phyloP scores from a whole-genome alignment of 1,284 basidiomycete species.

The Pseudomicrostroma phylloplanum region DNA sequence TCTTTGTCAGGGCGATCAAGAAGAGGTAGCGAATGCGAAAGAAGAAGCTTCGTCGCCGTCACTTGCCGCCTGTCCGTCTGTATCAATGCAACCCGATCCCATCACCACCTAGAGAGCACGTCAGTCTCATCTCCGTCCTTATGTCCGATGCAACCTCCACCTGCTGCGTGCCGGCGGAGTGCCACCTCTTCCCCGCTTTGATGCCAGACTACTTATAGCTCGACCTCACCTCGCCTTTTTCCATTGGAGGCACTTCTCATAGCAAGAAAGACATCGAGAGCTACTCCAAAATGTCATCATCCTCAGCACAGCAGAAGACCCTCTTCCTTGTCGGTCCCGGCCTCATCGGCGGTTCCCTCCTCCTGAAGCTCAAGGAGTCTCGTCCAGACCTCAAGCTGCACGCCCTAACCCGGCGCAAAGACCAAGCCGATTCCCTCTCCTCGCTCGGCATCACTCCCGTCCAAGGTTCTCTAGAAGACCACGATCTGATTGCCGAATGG shows the following conservation, averaged over 20 bases:
- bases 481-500: constrained; percentile 3
- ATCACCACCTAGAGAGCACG: too few species aligned
- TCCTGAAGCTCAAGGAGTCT: background rate
- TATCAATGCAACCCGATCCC: too few species aligned
- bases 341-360: constrained; percentile 12
- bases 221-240: too few species aligned
- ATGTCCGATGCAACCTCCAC: too few species aligned
- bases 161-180: too few species aligned
- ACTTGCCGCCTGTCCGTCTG: too few species aligned
- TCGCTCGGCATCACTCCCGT: constrained; percentile 9
- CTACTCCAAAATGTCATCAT: background rate
- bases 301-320: constrained; percentile 1
- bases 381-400: constrained; percentile 11
- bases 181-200: too few species aligned
- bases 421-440: constrained; percentile 11
- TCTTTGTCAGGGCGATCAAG: background rate
- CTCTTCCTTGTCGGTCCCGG: constrained; percentile 15
- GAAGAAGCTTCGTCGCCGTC: too few species aligned
- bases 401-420: constrained; percentile 10
- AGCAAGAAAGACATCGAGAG: background rate
- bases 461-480: constrained; percentile 6
- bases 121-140: too few species aligned
- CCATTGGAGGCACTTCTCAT: too few species aligned
- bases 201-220: too few species aligned
- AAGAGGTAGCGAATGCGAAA: background rate